Evolutionary conservation across 768 basidiomycete genomes (phyloP), one percentile per base, ranked within the genome.

Genomic region (Leccinellum albellum): DNA sequence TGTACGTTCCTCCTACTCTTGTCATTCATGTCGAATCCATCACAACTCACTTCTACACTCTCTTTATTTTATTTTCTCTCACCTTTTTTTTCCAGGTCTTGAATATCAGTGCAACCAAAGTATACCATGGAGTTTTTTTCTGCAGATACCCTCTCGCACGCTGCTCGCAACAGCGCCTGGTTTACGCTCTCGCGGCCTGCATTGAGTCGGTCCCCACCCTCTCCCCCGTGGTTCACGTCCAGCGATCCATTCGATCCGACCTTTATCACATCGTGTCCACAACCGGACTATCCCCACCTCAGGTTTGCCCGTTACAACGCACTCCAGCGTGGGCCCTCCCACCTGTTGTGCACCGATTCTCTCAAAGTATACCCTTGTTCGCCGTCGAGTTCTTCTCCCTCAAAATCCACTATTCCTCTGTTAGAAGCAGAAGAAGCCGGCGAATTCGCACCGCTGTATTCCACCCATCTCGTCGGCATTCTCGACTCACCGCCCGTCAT

Each of bases 401-500:
- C 64, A 55, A 68, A 66, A 57, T 33, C 59, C 14, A 61, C 64
- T 46, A 37, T 72, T 21, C 53, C 66, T 20, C 54, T 68, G 15
- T 68, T 20, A 42, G 40, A 42, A 42, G 40, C 72, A 61, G 70
- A 66, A 60, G 66, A 70, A 51, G 48, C 45, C 26, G 59, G 44
- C 56, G 63, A 61, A n/a, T 57, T 50, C 48, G 50, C 47, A 9
- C 31, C 59, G 13, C 2, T 59, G 48, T 73, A 72, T 33, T 66
- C 59, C 26, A 66, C 68, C 2, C 70, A 68, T 51, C 56, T 73
- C 6, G 60, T 53, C 3, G 73, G 75, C 15, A 54, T 74, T 23
- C 68, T 75, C 51, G 73, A 75, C 63, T 75, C 74, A 1, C 70
- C 76, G 3, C 56, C 66, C 1, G 65, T 70, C 51, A 67, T 74